Base-by-base conservation (phyloP, 768 basidiomycete species). In the Gyrodon lividus region DNA sequence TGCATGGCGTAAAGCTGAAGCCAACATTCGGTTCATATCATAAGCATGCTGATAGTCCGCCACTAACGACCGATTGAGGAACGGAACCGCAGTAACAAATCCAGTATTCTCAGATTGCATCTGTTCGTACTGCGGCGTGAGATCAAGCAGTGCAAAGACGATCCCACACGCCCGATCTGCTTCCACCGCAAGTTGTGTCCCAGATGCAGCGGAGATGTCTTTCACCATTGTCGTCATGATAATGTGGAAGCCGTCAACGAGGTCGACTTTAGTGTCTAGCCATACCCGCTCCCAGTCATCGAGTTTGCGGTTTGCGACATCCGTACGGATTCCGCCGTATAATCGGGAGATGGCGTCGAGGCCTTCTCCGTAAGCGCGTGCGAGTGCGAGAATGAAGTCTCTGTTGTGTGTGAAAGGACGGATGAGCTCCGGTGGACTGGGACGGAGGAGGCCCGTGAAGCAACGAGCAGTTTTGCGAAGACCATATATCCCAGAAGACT, bases 21-120 rank as follows among this genome's bases (percentile, higher is more conserved):
- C 60, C 23, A 90, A 75, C 0, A 76, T 77, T 23, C 63, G 68
- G 7, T 78, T 74, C 12, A 91, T 71, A 43, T 80, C 74, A 64
- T 89, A 87, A 1, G 82, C 70, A 37, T 82, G 74, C 52, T 89
- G 84, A 65, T 91, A 89, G 60, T 92, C 89, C 6, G 77, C 77
- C 10, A 92, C 67, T 20, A 92, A 74, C 10, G 87, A 63, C 23
- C 77, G 80, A 60, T 89, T 80, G 54, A 89, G 76, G 69, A 89
- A 91, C 3, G 83, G 80, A 14, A 73, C 79, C 1, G 61, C 59
- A 22, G 51, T 56, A 19, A 34, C 48, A 43, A 60, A 46, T 33
- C 64, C 64, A 6, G 33, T 45, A 10, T 33, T 30, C n/a, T 43
- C 42, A 47, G 41, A 40, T 33, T 54, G 58, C 41, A 17, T 10